Evolutionary conservation across 208 protist species (phyloP).

Genomic region (Polymyxa betae): DNA sequence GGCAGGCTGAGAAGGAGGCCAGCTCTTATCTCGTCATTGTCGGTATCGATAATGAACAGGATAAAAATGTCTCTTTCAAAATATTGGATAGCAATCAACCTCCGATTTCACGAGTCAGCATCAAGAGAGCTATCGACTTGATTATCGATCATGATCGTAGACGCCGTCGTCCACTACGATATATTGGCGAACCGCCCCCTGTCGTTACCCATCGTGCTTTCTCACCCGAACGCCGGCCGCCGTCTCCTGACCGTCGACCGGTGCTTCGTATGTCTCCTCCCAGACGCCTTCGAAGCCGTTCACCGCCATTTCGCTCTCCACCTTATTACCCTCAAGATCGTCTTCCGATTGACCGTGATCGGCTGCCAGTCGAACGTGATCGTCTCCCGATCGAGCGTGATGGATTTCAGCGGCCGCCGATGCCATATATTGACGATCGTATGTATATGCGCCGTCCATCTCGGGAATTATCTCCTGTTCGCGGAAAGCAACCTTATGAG

Average conservation of each 20-base stretch:
- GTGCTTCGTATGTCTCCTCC: background rate
- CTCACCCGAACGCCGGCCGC: background rate
- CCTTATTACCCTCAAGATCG: background rate
- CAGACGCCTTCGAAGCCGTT: background rate
- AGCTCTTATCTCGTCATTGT: conserved; percentile 27
- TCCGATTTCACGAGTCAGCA: background rate
- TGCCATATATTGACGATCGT: background rate
- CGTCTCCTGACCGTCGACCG: background rate
- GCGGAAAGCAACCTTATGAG: background rate
- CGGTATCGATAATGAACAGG: conserved; percentile 44
- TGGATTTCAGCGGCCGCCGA: background rate
- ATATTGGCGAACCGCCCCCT: conserved; percentile 20
- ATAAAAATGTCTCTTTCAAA: conserved; percentile 26
- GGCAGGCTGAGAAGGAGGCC: background rate
- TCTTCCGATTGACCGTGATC: background rate
- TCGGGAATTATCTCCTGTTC: background rate
- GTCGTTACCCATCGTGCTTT: background rate
- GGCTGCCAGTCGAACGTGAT: background rate
- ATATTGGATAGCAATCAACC: conserved; percentile 41
- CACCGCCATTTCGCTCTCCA: background rate
- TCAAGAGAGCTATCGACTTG: background rate
- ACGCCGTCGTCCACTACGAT: background rate
- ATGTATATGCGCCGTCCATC: too few species aligned
- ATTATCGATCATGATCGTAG: conserved; percentile 29
- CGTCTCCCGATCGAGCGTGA: background rate